These are phyloP conservation scores for Phialemonium atrogriseum DNA, from an alignment of 2,329 filamentous ascomycete genomes.

Conservation along the genomic window DNA sequence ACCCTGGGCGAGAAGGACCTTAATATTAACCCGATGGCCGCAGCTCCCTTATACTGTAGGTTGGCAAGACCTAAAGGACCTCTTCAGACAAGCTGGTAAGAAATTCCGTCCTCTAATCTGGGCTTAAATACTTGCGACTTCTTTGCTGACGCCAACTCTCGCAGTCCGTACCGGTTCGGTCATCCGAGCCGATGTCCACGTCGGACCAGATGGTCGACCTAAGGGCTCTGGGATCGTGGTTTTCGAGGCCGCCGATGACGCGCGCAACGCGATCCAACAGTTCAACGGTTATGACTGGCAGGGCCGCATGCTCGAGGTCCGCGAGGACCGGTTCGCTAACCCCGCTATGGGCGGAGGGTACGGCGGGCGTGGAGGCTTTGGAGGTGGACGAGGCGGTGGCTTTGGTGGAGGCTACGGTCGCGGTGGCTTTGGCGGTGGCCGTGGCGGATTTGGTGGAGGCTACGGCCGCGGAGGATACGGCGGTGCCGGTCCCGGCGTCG, in stretches of 20 bases:
- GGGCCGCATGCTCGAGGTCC: slow-evolving; percentile 84
- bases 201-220: slow-evolving; percentile 82
- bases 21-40: slow-evolving; percentile 15
- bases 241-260: slow-evolving; percentile 91
- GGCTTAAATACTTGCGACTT: no score
- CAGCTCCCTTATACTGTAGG: slow-evolving; percentile 96
- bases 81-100: slow-evolving; percentile 97
- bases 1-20: background rate
- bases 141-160: no score
- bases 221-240: slow-evolving; percentile 97
- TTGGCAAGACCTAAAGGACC: slow-evolving; percentile 98
- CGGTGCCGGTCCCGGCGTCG: slow-evolving; percentile 36
- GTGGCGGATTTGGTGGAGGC: slow-evolving; percentile 33
- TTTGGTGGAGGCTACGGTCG: slow-evolving; percentile 47
- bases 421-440: slow-evolving; percentile 35
- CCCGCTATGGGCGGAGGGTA: slow-evolving; percentile 38
- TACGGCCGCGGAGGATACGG: slow-evolving; percentile 40
- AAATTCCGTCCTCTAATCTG: no score
- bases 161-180: slow-evolving; percentile 65
- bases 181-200: slow-evolving; percentile 90
- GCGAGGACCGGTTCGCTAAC: slow-evolving; percentile 88
- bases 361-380: slow-evolving; percentile 51
- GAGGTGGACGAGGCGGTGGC: slow-evolving; percentile 48
- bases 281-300: slow-evolving; percentile 99
- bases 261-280: slow-evolving; percentile 89